Conservation (phyloP, 2,329 filamentous ascomycete species). For the Penicillium sp. region DNA sequence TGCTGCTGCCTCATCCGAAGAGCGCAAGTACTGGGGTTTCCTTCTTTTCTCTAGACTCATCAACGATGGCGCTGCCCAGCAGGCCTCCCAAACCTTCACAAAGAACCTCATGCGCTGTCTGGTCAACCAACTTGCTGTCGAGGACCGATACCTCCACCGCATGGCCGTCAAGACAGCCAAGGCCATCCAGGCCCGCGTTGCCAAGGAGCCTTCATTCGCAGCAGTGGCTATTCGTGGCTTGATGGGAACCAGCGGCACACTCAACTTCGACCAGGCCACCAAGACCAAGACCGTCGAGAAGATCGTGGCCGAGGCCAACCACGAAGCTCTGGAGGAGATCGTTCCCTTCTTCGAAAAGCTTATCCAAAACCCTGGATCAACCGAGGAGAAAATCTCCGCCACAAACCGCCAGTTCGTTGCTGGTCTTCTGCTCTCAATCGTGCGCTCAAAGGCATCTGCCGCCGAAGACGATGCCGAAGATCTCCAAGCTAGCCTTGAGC, state of each 20-base stretch:
- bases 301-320: slow-evolving; percentile 63
- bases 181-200: slow-evolving; percentile 65
- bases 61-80: slow-evolving; percentile 49
- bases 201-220: slow-evolving; percentile 61
- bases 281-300: slow-evolving; percentile 83
- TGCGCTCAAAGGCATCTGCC: slow-evolving; percentile 43
- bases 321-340: slow-evolving; percentile 53
- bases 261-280: slow-evolving; percentile 83
- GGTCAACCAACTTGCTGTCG: slow-evolving; percentile 76
- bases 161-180: slow-evolving; percentile 77
- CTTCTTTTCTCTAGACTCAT: slow-evolving; percentile 80
- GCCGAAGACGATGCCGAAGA: slow-evolving; percentile 34
- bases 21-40: slow-evolving; percentile 90
- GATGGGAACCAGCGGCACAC: slow-evolving; percentile 68
- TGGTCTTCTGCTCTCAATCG: slow-evolving; percentile 54
- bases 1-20: slow-evolving; percentile 75
- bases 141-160: slow-evolving; percentile 77
- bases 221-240: slow-evolving; percentile 65
- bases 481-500: slow-evolving; percentile 45
- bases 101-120: slow-evolving; percentile 79
- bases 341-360: slow-evolving; percentile 54
- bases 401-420: slow-evolving; percentile 52
- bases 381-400: slow-evolving; percentile 49
- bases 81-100: slow-evolving; percentile 69
- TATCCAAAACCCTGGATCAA: slow-evolving; percentile 48